Evolutionary conservation across 169 alveolate genomes (phyloP).

Genomic region (Eimeria tenella): DNA sequence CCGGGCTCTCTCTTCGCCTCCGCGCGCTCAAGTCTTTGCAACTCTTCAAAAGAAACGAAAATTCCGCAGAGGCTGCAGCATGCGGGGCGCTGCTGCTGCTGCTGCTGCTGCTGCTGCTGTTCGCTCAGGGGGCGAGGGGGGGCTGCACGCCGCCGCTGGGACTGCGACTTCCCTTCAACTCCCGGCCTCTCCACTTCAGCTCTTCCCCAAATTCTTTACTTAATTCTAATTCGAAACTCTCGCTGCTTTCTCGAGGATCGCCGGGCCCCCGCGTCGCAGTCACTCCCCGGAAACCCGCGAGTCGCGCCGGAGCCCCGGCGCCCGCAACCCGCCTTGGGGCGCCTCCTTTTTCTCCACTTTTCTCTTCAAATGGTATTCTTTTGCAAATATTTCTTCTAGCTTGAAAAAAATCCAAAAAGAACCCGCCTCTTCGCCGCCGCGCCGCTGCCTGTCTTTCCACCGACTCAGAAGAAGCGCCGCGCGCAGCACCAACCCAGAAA

Average conservation of each 20-base stretch:
- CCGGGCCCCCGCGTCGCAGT: not conserved
- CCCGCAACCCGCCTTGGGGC: too few species aligned
- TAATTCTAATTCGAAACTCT: too few species aligned
- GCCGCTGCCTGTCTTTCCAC: not conserved
- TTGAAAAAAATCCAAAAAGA: slow-evolving; percentile 90
- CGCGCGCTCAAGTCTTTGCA: too few species aligned
- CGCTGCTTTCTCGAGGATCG: too few species aligned
- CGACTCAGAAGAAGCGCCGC: too few species aligned
- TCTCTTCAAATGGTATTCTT: slow-evolving; percentile 81
- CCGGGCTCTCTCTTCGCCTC: too few species aligned
- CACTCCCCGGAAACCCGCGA: slow-evolving; percentile 8
- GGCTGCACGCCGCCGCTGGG: slow-evolving; percentile 34
- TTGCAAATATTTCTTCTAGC: slow-evolving; percentile 93
- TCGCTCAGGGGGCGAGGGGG: not conserved
- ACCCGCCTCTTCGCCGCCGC: not conserved
- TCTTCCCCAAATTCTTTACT: not conserved
- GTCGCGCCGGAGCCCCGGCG: too few species aligned
- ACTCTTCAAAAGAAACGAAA: too few species aligned
- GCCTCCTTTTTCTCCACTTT: not conserved
- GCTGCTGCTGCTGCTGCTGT: slow-evolving; percentile 42
- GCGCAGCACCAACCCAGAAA: not conserved
- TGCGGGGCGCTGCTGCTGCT: not conserved
- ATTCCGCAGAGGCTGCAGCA: too few species aligned
- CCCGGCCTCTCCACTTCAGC: not conserved
- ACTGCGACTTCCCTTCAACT: not conserved